These are phyloP conservation scores for Onygenales sp. DNA, from an alignment of 2,329 filamentous ascomycete species.

Conservation along the genomic window DNA sequence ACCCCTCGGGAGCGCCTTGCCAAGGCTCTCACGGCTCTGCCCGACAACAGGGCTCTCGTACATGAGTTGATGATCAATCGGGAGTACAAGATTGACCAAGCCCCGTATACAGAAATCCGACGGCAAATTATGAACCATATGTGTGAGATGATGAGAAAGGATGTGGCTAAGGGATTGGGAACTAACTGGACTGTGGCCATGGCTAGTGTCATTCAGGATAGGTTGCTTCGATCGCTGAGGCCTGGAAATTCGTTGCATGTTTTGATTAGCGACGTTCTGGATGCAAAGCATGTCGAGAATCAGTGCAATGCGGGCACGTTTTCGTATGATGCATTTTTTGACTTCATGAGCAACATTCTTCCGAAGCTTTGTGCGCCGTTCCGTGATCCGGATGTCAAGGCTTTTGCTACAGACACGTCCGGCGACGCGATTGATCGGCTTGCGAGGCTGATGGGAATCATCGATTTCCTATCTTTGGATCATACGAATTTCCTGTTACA, in stretches of 20 bases:
- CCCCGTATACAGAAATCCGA: conserved; percentile 40
- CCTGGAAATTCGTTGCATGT: conserved; percentile 53
- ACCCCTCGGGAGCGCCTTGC: conserved; percentile 34
- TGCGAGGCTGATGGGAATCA: conserved; percentile 52
- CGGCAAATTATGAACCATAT: conserved; percentile 50
- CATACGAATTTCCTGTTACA: conserved; percentile 58
- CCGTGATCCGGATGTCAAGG: conserved; percentile 50
- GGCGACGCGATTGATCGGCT: conserved; percentile 54
- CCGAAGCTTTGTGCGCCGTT: conserved; percentile 58
- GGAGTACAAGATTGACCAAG: conserved; percentile 50
- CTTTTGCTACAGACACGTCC: conserved; percentile 41
- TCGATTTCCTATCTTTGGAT: conserved; percentile 54
- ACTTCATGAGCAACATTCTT: conserved; percentile 52
- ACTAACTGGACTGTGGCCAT: conserved; percentile 55
- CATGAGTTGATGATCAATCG: conserved; percentile 58
- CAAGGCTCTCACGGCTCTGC: conserved; percentile 50
- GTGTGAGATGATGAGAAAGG: conserved; percentile 49
- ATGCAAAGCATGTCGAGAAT: conserved; percentile 47
- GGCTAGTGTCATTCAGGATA: conserved; percentile 55
- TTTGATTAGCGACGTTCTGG: conserved; percentile 51
- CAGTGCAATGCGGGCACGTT: conserved; percentile 53
- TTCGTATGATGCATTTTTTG: conserved; percentile 55
- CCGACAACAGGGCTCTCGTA: conserved; percentile 51
- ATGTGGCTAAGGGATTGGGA: conserved; percentile 46
- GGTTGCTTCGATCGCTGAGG: conserved; percentile 49